Evolutionary conservation across 345 rosid genomes (phyloP).

Genomic region (Populus davidiana): DNA sequence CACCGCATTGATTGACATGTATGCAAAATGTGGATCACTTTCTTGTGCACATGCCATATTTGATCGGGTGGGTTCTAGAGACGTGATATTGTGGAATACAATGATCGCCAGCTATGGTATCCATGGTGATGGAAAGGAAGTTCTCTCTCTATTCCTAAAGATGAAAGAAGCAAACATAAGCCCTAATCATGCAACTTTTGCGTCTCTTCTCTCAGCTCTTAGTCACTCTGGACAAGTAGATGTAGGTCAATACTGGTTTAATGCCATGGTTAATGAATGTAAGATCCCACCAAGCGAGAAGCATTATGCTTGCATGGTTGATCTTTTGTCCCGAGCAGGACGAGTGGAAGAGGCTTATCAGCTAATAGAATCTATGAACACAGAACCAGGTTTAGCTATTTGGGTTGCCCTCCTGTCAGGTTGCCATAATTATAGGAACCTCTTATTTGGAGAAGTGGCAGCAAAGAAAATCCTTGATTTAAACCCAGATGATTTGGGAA

Average conservation of each 20-base stretch:
- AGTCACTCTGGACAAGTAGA: constrained; percentile 65
- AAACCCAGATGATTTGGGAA: constrained; percentile 56
- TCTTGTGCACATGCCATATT: constrained; percentile 45
- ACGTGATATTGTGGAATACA: constrained; percentile 64
- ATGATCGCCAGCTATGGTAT: constrained; percentile 64
- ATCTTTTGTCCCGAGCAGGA: constrained; percentile 71
- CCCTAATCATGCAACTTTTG: constrained; percentile 69
- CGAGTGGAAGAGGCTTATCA: constrained; percentile 57
- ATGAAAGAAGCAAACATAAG: constrained; percentile 42
- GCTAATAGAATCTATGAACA: constrained; percentile 46
- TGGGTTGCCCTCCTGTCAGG: constrained; percentile 89
- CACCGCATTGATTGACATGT: constrained; percentile 65
- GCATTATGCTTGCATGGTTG: constrained; percentile 67
- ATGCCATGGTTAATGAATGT: constrained; percentile 38
- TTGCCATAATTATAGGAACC: constrained; percentile 52
- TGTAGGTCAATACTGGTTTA: constrained; percentile 62
- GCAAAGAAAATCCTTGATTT: constrained; percentile 54
- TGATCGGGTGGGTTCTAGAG: constrained; percentile 43
- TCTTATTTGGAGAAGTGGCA: constrained; percentile 52
- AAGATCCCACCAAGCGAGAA: constrained; percentile 58
- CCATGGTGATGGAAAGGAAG: constrained; percentile 67
- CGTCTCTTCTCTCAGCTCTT: constrained; percentile 66
- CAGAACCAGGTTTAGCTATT: constrained; percentile 41
- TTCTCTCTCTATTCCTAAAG: constrained; percentile 48
- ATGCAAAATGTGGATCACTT: constrained; percentile 65